Percentiles rank a stretch among this genome's conserved stretches.
phyloP scores from a whole-genome alignment of 441 rosid species.

The Arabidopsis lyrata region DNA sequence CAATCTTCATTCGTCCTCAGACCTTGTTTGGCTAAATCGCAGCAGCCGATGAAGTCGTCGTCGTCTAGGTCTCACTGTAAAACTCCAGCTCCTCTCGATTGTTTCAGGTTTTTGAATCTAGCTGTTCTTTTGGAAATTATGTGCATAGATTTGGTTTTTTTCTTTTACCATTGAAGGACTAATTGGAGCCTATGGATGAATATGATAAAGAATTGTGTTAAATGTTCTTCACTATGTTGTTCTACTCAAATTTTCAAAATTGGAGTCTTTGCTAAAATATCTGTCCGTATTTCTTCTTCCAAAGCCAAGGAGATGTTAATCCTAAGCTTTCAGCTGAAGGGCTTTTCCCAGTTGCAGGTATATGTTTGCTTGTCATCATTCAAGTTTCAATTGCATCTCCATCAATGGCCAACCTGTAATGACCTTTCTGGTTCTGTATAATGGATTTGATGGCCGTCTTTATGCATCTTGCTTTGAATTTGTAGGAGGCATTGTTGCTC shows the following conservation, averaged over 20 bases:
- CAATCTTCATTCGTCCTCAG: conserved; percentile 48
- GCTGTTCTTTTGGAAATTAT: not conserved
- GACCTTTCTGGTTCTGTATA: not conserved
- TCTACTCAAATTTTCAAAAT: not conserved
- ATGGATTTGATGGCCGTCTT: not conserved
- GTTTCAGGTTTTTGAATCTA: conserved; percentile 54
- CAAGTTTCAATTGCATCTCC: not conserved
- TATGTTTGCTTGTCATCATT: conserved; percentile 8
- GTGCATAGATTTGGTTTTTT: not conserved
- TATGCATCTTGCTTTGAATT: conserved; percentile 2
- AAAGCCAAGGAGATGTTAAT: conserved; percentile 68
- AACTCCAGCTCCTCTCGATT: conserved; percentile 49
- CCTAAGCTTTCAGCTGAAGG: conserved; percentile 53
- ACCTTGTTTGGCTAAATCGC: conserved; percentile 41
- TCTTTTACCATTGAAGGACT: not conserved
- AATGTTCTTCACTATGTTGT: not conserved
- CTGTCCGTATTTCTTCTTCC: conserved; percentile 35
- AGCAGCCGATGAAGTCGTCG: conserved; percentile 46
- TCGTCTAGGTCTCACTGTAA: conserved; percentile 50
- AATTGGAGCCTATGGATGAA: not conserved
- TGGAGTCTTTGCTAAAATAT: conserved; percentile 18
- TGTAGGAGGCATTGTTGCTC: conserved; percentile 81
- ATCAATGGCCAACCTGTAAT: not conserved
- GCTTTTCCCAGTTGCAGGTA: conserved; percentile 69
- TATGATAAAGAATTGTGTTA: not conserved